A percentile compares a stretch with the other conserved stretches of the same genome.
Conservation (phyloP, 1,139 yeast species). For the Saccharomyces pastorianus region DNA sequence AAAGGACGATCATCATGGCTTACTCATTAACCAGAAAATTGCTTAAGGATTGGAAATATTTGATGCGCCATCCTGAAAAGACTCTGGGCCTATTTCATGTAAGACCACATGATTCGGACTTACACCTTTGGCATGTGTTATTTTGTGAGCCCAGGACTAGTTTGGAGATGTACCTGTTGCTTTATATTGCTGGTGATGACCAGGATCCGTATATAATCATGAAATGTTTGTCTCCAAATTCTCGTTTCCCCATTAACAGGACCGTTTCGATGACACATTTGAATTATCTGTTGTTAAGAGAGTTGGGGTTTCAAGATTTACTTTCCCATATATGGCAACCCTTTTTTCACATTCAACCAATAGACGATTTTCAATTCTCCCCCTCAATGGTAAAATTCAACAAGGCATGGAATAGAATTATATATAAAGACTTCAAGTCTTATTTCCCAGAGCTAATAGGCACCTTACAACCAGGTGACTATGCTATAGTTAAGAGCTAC, state of each 20-base stretch:
- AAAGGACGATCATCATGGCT: neutral
- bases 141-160: conserved; percentile 14
- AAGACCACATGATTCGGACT: conserved; percentile 29
- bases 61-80: conserved; percentile 9
- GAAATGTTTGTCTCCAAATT: conserved; percentile 27
- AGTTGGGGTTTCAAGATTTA: conserved; percentile 21
- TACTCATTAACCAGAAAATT: conserved; percentile 19
- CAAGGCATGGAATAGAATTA: conserved; percentile 28
- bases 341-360: conserved; percentile 9
- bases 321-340: conserved; percentile 18
- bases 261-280: conserved; percentile 24
- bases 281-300: conserved; percentile 10
- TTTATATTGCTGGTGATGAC: conserved; percentile 15
- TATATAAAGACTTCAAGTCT: conserved; percentile 23
- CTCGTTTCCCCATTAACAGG: conserved; percentile 23
- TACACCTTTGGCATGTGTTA: conserved; percentile 29
- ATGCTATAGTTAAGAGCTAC: conserved; percentile 14
- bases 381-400: conserved; percentile 7
- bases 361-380: neutral
- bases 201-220: conserved; percentile 18
- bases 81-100: conserved; percentile 11
- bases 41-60: conserved; percentile 29
- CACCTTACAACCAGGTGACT: conserved; percentile 20
- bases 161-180: conserved; percentile 21
- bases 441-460: conserved; percentile 27